These are phyloP conservation scores for Pyrus hybrid DNA, from an alignment of 331 rosid genomes.

Conservation along the genomic window DNA sequence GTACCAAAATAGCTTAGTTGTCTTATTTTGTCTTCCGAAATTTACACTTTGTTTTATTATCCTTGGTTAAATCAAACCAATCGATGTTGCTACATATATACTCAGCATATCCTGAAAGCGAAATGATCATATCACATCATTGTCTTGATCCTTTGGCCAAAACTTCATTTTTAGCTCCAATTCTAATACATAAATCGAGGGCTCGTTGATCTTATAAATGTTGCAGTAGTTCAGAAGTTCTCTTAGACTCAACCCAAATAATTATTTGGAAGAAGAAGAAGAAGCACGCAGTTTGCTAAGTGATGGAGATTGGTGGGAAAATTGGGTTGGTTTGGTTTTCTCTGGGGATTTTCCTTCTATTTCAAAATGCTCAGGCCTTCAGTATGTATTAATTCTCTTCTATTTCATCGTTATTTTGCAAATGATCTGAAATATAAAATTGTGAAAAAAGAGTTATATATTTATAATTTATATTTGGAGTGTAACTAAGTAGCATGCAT, in stretches of 20 bases:
- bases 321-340: constrained; percentile 1
- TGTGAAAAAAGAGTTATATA: too few relatives aligned
- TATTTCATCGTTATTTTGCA: neutral
- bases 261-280: neutral
- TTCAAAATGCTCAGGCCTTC: neutral
- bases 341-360: constrained; percentile 19
- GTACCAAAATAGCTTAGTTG: constrained; percentile 13
- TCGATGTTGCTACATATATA: neutral
- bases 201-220: neutral
- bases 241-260: neutral
- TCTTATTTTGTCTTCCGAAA: constrained; percentile 2
- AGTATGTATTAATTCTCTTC: neutral
- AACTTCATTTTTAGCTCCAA: too few relatives aligned
- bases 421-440: neutral
- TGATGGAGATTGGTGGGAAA: neutral
- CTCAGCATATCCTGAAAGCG: constrained; percentile 11
- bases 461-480: too few relatives aligned
- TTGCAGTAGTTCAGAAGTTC: neutral
- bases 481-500: too few relatives aligned
- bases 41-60: neutral
- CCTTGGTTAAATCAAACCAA: neutral
- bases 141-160: too few relatives aligned
- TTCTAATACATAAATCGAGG: too few relatives aligned
- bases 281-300: neutral
- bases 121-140: too few relatives aligned